phyloP scores from a whole-genome alignment of 2,329 filamentous ascomycete species.

The Endothia cerciana region DNA sequence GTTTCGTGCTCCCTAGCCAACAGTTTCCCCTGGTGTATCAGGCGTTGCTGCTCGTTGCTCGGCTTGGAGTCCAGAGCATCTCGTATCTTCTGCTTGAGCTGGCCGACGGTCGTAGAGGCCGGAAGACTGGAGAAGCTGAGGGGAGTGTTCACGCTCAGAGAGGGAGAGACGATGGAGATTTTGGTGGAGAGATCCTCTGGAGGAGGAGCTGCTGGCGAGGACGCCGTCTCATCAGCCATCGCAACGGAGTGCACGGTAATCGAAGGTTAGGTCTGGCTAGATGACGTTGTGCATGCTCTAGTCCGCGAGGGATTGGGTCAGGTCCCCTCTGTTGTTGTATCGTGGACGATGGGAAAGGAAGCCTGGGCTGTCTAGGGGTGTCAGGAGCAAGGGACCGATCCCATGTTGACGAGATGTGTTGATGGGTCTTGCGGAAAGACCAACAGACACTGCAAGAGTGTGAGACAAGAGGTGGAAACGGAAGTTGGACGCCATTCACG shows the following conservation, averaged over 20 bases:
- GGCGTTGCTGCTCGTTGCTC: slow-evolving; percentile 57
- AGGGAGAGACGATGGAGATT: slow-evolving; percentile 63
- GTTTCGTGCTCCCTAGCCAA: slow-evolving; percentile 59
- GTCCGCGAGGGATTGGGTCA: neutral
- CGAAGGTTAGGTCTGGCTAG: neutral
- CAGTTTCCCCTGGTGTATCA: slow-evolving; percentile 64
- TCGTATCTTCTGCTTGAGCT: slow-evolving; percentile 63
- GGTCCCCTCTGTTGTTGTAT: neutral
- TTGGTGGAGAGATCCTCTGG: slow-evolving; percentile 49
- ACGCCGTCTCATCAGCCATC: slow-evolving; percentile 46
- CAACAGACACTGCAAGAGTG: too few relatives aligned
- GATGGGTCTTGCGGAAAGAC: neutral
- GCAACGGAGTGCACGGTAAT: slow-evolving; percentile 10
- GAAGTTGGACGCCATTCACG: slow-evolving; percentile 1
- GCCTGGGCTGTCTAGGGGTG: neutral
- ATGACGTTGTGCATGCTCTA: neutral
- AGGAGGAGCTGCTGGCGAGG: slow-evolving; percentile 33
- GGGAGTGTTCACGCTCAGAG: slow-evolving; percentile 54
- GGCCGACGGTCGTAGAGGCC: slow-evolving; percentile 55
- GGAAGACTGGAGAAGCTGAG: slow-evolving; percentile 54
- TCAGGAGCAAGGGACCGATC: neutral
- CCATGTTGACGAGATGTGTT: neutral
- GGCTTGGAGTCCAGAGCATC: slow-evolving; percentile 54
- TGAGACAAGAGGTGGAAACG: slow-evolving; percentile 6
- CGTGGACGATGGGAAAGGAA: neutral